Base-by-base conservation (phyloP, 2,329 filamentous ascomycete genomes). In the Cladobotryum protrusum region DNA sequence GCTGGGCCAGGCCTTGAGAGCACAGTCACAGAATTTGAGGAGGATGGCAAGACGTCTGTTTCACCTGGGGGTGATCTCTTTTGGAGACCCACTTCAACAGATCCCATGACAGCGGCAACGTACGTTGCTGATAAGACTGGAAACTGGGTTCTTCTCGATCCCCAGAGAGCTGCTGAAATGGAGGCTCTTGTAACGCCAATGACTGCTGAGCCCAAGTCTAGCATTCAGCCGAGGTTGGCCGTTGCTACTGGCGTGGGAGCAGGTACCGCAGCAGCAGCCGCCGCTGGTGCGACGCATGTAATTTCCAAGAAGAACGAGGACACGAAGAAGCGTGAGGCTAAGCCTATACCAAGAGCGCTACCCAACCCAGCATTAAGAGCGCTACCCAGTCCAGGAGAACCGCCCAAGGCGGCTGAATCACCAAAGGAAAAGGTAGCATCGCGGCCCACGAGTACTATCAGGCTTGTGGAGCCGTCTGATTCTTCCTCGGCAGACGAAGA, bases 1-100 rank as follows among this genome's bases (percentile, higher is more conserved):
- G 15, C 46, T 47, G 13, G 46, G 39, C 29, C 48, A 15, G 44
- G 51, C 9, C 67, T 66, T 18, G 70, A 74, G 49, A 73, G 77
- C 62, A 67, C 72, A 50, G 64, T 77, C 54, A 74, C 76, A 8
- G 70, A 81, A 62, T 75, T 79, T 51, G 76, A 79, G 53, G 72
- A 80, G 63, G 72, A 77, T 57, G 65, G 75, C 52, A 64, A 65
- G 50, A 44, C 66, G 57, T 65, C 70, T 41, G 42, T 59, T 43
- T 64, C 67, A 3, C 61, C 59, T 19, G 68, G 45, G 58, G 70
- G 55, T n/a, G 70, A 73, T 49, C 71, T 78, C 42, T 5, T 29
- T 29, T 80, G 77, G 77, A 67, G 73, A 12, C 75, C 74, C 5
- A 75, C 76, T 0, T 69, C 72, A 2, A 66, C 66, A 2, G 72